Base-by-base conservation (phyloP, 208 protist species). In the Leishmania arabica region DNA sequence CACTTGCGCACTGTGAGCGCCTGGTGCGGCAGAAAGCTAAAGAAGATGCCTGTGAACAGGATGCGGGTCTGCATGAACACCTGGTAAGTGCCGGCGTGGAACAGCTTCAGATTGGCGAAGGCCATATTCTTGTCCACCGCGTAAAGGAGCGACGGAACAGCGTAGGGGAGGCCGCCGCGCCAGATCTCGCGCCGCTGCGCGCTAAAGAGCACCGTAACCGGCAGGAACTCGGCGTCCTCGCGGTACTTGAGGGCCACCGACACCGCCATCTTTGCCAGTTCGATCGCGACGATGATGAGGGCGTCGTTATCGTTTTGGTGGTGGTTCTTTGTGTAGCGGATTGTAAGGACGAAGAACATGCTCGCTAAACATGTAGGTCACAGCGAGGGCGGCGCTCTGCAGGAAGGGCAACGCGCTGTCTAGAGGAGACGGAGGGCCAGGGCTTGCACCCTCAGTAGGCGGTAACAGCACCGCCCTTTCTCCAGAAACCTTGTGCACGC, bases 71-170 rank as follows among this genome's bases (percentile, higher is more conserved):
- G 92, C 91, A 97, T 95, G 73, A 95, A 91, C 4, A 97, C 81
- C 73, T 92, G 86, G 54, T 94, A 95, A 17, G 92, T 96, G 56
- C 81, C 87, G 15, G 90, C 78, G 82, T 97, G 84, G 77, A 95
- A 89, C 15, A 85, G 64, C 40, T 77, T 69, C 1, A 97, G 81
- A 77, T 93, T 96, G 69, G 89, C 72, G 76, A 92, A 97, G 3
- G 91, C 95, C 31, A 97, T 27, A 82, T 96, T 96, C 86, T 97
- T 94, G 84, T 95, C 95, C 21, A 97, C 78, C 7, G 88, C 89
- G 81, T 97, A 97, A n/a, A 94, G 78, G 27, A 93, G 68, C 8
- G 93, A 84, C 2, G 90, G 86, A 1, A 94, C 66, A 17, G 88
- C 73, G 78, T 92, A 95, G 17, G 83, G 58, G 5, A 89, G 49